Evolutionary conservation across 106 monocot genomes (phyloP).

Genomic region (Narthecium ossifragum): DNA sequence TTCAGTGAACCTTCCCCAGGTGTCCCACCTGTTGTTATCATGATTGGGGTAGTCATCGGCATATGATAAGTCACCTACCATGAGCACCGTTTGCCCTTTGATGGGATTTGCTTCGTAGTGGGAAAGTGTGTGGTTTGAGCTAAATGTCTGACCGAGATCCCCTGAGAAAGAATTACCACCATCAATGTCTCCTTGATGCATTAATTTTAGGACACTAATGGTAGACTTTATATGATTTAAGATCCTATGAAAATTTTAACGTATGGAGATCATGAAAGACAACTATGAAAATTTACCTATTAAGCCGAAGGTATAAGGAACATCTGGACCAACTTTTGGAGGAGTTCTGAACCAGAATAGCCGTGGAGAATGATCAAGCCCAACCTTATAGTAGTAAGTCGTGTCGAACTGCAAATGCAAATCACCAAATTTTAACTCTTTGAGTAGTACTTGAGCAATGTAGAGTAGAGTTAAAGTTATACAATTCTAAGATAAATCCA

Average conservation of each 20-base stretch:
- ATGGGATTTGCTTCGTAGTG: slow-evolving; percentile 63
- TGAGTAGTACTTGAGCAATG: neutral
- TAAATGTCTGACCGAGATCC: slow-evolving; percentile 73
- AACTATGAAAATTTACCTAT: slow-evolving; percentile 23
- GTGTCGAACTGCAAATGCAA: slow-evolving; percentile 33
- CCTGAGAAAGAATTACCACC: slow-evolving; percentile 26
- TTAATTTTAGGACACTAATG: neutral
- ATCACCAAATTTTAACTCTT: neutral
- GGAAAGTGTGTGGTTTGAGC: slow-evolving; percentile 58
- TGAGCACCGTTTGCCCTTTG: slow-evolving; percentile 60
- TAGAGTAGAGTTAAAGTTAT: neutral
- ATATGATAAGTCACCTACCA: slow-evolving; percentile 75
- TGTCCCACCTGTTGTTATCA: slow-evolving; percentile 85
- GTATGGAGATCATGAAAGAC: too few species aligned
- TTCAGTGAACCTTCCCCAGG: slow-evolving; percentile 82
- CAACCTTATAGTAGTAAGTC: slow-evolving; percentile 50
- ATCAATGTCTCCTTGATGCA: slow-evolving; percentile 15
- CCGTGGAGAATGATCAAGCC: slow-evolving; percentile 27
- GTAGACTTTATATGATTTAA: neutral
- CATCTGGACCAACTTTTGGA: slow-evolving; percentile 68
- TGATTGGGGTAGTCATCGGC: slow-evolving; percentile 66
- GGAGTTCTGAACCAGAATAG: slow-evolving; percentile 66
- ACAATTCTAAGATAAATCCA: neutral
- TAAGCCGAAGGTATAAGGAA: slow-evolving; percentile 46
- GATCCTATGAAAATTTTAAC: neutral